Percentiles rank a stretch among this genome's conserved stretches.
Evolutionary conservation across 441 rosid genomes (phyloP).

Genomic region (Populus hybrid): DNA sequence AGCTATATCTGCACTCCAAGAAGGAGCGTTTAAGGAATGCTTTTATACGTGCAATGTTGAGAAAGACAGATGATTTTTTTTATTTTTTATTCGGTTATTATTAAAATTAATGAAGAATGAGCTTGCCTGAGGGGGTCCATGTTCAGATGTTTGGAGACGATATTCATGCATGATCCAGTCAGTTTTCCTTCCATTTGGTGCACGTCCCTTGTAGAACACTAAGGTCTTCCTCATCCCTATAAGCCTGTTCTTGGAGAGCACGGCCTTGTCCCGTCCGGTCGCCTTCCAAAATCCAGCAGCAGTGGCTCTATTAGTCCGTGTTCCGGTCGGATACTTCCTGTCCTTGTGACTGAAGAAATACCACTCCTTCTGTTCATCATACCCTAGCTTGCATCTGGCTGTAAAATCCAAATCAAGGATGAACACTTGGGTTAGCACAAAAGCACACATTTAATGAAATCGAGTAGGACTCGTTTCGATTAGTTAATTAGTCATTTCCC

Average conservation of each 20-base stretch:
- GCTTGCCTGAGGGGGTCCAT: slow-evolving; percentile 70
- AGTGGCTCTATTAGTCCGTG: slow-evolving; percentile 85
- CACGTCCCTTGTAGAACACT: slow-evolving; percentile 88
- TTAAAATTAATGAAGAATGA: neutral
- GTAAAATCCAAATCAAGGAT: slow-evolving; percentile 20
- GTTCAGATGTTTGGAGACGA: slow-evolving; percentile 71
- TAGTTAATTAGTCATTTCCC: neutral
- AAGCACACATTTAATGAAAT: neutral
- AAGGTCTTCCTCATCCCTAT: slow-evolving; percentile 96
- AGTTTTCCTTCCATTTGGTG: slow-evolving; percentile 84
- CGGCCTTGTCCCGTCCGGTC: slow-evolving; percentile 88
- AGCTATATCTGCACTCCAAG: no score
- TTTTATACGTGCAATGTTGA: no score
- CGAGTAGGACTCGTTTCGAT: neutral
- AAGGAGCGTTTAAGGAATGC: no score
- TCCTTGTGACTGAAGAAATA: slow-evolving; percentile 63
- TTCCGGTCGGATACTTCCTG: slow-evolving; percentile 60
- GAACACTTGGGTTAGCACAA: neutral
- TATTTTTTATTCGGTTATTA: no score
- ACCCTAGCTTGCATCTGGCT: slow-evolving; percentile 75
- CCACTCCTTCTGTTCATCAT: slow-evolving; percentile 82
- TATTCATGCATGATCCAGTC: slow-evolving; percentile 98
- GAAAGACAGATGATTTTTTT: no score
- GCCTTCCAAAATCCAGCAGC: slow-evolving; percentile 98
- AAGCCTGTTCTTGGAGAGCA: slow-evolving; percentile 63